phyloP scores from a whole-genome alignment of 1,284 basidiomycete genomes.

The Rhizopogon parksii region DNA sequence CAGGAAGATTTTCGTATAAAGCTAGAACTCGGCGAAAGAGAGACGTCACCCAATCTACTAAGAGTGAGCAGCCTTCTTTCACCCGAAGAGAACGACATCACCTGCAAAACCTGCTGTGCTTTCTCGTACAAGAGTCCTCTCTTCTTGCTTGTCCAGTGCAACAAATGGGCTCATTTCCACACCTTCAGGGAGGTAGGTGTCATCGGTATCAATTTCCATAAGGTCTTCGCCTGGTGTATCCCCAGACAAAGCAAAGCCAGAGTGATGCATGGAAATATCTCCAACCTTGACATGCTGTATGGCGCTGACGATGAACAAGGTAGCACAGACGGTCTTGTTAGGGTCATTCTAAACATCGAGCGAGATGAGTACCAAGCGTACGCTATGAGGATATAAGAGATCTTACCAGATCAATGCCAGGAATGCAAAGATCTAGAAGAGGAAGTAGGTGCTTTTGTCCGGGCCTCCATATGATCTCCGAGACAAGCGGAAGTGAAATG shows the following conservation, averaged over 20 bases:
- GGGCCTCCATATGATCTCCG: constrained; percentile 72
- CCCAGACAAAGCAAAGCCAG: constrained; percentile 45
- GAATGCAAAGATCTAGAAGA: constrained; percentile 84
- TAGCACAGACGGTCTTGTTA: constrained; percentile 79
- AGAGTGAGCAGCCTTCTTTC: constrained; percentile 7
- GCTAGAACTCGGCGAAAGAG: constrained; percentile 84
- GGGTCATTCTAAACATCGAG: constrained; percentile 71
- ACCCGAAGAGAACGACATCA: constrained; percentile 24
- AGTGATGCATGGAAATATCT: constrained; percentile 62
- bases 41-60: constrained; percentile 79
- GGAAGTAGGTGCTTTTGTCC: constrained; percentile 89
- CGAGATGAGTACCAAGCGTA: background rate
- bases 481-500: constrained; percentile 73
- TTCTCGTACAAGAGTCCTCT: constrained; percentile 66
- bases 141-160: constrained; percentile 59
- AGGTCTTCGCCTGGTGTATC: constrained; percentile 47
- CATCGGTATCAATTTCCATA: constrained; percentile 46
- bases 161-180: constrained; percentile 44
- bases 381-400: constrained; percentile 5
- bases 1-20: constrained; percentile 89
- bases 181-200: constrained; percentile 45
- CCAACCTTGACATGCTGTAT: constrained; percentile 80
- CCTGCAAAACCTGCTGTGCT: constrained; percentile 78
- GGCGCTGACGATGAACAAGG: constrained; percentile 73
- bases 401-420: constrained; percentile 80